phyloP scores from a whole-genome alignment of 1,284 basidiomycete genomes.

The Ganoderma lingzhi region DNA sequence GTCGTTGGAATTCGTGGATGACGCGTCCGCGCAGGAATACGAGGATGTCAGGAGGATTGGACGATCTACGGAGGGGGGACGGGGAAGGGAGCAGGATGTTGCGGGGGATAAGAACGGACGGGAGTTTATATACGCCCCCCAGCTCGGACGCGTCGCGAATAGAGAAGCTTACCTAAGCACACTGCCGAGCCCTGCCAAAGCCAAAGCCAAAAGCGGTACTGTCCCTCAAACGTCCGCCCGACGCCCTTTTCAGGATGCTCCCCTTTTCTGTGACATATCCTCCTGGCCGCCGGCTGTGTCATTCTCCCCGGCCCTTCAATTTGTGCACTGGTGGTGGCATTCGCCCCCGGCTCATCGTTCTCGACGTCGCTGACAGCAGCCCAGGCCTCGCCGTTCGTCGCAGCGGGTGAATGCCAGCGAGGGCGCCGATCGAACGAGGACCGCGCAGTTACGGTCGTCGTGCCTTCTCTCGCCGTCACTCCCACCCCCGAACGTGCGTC shows the following conservation, averaged over 20 bases:
- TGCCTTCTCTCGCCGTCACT: conserved; percentile 11
- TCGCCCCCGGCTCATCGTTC: not conserved
- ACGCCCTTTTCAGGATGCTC: not conserved
- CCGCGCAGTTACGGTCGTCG: not conserved
- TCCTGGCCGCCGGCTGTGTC: not conserved
- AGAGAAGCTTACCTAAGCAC: conserved; percentile 24
- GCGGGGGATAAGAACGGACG: conserved; percentile 14
- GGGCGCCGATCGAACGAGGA: not conserved
- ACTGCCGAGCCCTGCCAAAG: not conserved
- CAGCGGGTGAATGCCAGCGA: not conserved
- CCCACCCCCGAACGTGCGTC: conserved; percentile 20
- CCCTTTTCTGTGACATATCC: not conserved
- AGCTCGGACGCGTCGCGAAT: conserved; percentile 32
- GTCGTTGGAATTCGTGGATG: conserved; percentile 20
- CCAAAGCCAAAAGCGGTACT: conserved; percentile 13
- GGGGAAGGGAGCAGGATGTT: conserved; percentile 16
- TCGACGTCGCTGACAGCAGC: not conserved
- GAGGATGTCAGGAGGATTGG: conserved; percentile 3
- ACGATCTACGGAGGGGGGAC: not conserved
- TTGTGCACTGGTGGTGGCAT: not conserved
- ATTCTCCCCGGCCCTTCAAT: not conserved
- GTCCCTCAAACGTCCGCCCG: conserved; percentile 9
- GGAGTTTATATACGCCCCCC: conserved; percentile 27
- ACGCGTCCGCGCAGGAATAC: conserved; percentile 6
- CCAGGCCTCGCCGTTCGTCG: not conserved